phyloP scores from a whole-genome alignment of 1,284 basidiomycete genomes.

The Irpex sp. region DNA sequence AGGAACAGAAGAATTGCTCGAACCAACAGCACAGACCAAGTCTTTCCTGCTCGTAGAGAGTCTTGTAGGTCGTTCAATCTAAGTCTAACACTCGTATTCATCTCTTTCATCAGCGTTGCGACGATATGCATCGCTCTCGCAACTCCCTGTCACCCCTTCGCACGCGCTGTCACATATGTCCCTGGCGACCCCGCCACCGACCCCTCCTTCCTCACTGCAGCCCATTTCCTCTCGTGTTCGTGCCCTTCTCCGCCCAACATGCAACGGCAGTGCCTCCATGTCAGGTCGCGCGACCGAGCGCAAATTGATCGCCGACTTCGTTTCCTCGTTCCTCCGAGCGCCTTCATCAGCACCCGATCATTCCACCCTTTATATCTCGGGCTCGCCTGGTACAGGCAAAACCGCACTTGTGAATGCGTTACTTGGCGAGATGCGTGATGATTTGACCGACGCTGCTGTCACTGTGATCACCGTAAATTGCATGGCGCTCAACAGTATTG shows the following conservation, averaged over 20 bases:
- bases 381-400: conserved; percentile 79
- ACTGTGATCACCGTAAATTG: conserved; percentile 67
- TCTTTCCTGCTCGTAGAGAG: conserved; percentile 35
- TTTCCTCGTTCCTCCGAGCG: conserved; percentile 44
- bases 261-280: conserved; percentile 47
- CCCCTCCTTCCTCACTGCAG: conserved; percentile 49
- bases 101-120: conserved; percentile 31
- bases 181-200: conserved; percentile 55
- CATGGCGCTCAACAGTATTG: conserved; percentile 65
- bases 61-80: conserved; percentile 16
- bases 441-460: conserved; percentile 34
- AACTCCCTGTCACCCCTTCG: conserved; percentile 24
- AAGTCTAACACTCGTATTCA: conserved; percentile 11
- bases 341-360: conserved; percentile 26
- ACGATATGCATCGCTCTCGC: conserved; percentile 47
- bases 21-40: conserved; percentile 44
- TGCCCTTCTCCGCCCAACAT: conserved; percentile 66
- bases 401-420: conserved; percentile 74
- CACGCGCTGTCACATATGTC: conserved; percentile 41
- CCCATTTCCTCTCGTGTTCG: conserved; percentile 64
- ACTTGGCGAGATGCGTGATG: conserved; percentile 36
- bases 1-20: conserved; percentile 39
- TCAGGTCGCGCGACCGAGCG: conserved; percentile 67
- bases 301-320: conserved; percentile 51
- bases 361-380: conserved; percentile 70